Percentiles rank a stretch among this genome's conserved stretches.
Evolutionary conservation across 495 filamentous ascomycete genomes (phyloP).

Genomic region (Clohesyomyces aquaticus): DNA sequence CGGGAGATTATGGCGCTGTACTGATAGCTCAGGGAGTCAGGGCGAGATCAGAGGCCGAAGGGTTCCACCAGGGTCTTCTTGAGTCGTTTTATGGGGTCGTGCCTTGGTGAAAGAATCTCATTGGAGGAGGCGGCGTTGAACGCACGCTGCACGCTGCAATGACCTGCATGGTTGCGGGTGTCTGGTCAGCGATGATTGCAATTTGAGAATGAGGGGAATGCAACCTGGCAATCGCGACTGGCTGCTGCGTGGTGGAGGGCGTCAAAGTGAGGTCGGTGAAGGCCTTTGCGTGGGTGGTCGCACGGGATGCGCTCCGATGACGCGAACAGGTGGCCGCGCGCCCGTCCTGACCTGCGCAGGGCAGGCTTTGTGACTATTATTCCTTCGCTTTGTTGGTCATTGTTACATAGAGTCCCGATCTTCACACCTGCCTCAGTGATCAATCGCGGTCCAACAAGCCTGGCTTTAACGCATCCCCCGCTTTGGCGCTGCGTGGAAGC

Average conservation of each 20-base stretch:
- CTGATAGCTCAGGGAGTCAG: background rate
- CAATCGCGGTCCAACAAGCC: no score
- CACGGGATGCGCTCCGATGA: background rate
- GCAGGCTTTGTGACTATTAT: no score
- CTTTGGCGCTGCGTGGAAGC: no score
- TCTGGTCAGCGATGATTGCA: slow-evolving; percentile 25
- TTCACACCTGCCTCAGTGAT: no score
- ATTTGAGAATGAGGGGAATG: slow-evolving; percentile 2
- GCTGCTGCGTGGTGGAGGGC: background rate
- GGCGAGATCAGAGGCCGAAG: background rate
- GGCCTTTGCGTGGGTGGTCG: no score
- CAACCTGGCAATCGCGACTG: background rate
- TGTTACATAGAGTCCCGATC: no score
- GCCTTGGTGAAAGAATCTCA: slow-evolving; percentile 4
- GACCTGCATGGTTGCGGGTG: background rate
- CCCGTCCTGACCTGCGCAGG: no score
- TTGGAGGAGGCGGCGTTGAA: slow-evolving; percentile 16
- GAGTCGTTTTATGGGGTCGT: background rate
- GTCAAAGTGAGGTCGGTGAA: background rate
- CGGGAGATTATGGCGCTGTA: background rate
- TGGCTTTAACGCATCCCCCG: no score
- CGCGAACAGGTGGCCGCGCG: background rate
- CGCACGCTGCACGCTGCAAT: background rate
- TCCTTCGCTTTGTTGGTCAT: no score
- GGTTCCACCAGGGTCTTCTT: no score